Percentiles rank a stretch among this genome's conserved stretches.
Conservation (phyloP, 306 rosid genomes). For the Neltuma alba region DNA sequence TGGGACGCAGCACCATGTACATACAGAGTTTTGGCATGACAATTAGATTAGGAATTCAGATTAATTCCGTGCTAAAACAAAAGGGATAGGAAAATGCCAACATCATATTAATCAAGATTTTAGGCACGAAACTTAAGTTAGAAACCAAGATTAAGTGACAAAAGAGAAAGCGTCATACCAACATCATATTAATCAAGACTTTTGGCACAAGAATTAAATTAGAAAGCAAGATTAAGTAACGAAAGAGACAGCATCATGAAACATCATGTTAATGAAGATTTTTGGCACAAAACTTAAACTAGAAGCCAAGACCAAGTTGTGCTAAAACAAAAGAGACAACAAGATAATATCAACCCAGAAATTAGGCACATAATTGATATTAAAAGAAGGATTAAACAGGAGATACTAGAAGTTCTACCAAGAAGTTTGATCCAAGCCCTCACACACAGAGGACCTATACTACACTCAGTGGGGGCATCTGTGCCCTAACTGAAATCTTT, state of each 20-base stretch:
- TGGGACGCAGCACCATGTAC: not conserved
- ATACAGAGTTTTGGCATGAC: not conserved
- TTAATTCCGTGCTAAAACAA: not conserved
- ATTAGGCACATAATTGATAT: not conserved
- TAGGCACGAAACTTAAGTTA: not conserved
- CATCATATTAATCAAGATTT: not conserved
- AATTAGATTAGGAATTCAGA: not conserved
- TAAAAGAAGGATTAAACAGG: not conserved
- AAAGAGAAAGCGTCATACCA: not conserved
- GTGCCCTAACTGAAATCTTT: not conserved
- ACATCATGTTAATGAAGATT: not conserved
- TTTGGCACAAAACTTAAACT: not conserved
- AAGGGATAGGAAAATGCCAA: not conserved
- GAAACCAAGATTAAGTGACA: not conserved
- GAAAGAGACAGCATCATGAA: not conserved
- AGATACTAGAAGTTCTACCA: not conserved
- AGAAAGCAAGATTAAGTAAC: not conserved
- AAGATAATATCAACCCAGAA: not conserved
- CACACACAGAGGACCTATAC: not conserved
- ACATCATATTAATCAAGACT: not conserved
- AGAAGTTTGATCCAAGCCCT: not conserved
- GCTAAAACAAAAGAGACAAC: not conserved
- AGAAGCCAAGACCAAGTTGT: not conserved
- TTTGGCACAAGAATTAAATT: not conserved
- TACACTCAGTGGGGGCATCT: not conserved